Evolutionary conservation across 768 basidiomycete genomes (phyloP), one percentile per base, ranked within the genome.

Genomic region (Suillus placidus): DNA sequence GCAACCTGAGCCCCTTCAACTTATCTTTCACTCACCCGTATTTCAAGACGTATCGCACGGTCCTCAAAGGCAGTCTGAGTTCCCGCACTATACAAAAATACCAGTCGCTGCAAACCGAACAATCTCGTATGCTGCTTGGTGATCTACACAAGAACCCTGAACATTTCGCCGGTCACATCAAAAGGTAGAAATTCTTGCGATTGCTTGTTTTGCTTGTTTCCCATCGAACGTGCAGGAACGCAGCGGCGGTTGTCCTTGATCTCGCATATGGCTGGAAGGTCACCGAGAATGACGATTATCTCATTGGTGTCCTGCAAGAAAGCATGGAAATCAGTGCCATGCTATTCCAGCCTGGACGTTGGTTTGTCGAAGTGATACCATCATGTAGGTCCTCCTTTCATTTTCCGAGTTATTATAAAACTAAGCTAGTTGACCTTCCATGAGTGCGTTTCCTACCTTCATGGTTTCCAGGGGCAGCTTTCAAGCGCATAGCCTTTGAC

Each of bases 401-500:
- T 10, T 37, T 37, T 23, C 35, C 9, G 1, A 7, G 16, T 57
- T 6, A n/a, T 55, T 9, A 20, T 34, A 12, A 58, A 20, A 38
- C 38, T 58, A 3, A 40, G 26, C 35, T 26, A 40, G 16, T 16
- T 26, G 40, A 58, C 55, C 56, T 38, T 23, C 9, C 7, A 40
- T 30, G 8, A 40, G 57, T 58, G 40, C 57, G 57, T 58, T 58
- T 58, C 30, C 42, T 73, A 13, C 72, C 72, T 0, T 67, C 67
- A 2, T 73, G 72, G 72, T 13, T 72, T 16, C 72, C 72, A 9
- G 67, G 71, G 18, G 71, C 69, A 2, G 61, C 55, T 2, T 73
- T 73, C 54, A 67, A 72, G 60, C 64, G 51, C 32, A 65, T 12
- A 34, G 70, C 70, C 9, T 60, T 47, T 13, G 35, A 66, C 52